phyloP scores from a whole-genome alignment of 495 filamentous ascomycete genomes.

The Neurospora terricola region DNA sequence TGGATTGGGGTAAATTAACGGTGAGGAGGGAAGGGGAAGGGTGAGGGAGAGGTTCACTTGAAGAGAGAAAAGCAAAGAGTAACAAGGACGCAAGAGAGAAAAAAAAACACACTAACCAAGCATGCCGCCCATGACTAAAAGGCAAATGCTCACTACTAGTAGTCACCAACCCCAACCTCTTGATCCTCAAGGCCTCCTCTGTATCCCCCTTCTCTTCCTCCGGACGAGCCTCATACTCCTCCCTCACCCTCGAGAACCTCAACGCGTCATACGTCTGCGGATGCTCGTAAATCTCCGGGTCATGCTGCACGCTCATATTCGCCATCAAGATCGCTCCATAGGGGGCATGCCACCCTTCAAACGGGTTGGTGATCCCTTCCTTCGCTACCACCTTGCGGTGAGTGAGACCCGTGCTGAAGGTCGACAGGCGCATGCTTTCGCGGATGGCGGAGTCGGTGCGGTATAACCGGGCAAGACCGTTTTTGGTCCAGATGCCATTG shows the following conservation, averaged over 20 bases:
- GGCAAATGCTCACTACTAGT: slow-evolving; percentile 23
- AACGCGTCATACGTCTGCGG: slow-evolving; percentile 23
- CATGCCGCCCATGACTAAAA: slow-evolving; percentile 30
- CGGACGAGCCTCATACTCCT: slow-evolving; percentile 22
- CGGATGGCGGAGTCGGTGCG: slow-evolving; percentile 26
- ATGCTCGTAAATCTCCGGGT: slow-evolving; percentile 21
- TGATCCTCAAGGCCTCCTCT: slow-evolving; percentile 17
- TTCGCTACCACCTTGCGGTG: slow-evolving; percentile 26
- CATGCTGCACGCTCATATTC: slow-evolving; percentile 23
- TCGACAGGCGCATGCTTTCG: slow-evolving; percentile 26
- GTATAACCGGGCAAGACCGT: slow-evolving; percentile 19
- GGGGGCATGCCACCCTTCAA: slow-evolving; percentile 25
- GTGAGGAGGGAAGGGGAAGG: no score
- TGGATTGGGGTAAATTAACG: no score
- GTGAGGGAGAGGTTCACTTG: no score
- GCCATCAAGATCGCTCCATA: slow-evolving; percentile 21
- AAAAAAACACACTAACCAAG: no score
- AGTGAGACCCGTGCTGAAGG: slow-evolving; percentile 19
- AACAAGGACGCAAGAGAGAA: no score
- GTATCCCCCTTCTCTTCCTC: slow-evolving; percentile 2
- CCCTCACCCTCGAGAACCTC: slow-evolving; percentile 19
- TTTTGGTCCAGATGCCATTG: slow-evolving; percentile 31
- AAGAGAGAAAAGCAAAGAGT: no score
- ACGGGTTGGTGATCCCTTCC: slow-evolving; percentile 22
- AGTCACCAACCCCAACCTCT: slow-evolving; percentile 26